phyloP scores from a whole-genome alignment of 495 filamentous ascomycete genomes.

The Trichoderma gamsii region DNA sequence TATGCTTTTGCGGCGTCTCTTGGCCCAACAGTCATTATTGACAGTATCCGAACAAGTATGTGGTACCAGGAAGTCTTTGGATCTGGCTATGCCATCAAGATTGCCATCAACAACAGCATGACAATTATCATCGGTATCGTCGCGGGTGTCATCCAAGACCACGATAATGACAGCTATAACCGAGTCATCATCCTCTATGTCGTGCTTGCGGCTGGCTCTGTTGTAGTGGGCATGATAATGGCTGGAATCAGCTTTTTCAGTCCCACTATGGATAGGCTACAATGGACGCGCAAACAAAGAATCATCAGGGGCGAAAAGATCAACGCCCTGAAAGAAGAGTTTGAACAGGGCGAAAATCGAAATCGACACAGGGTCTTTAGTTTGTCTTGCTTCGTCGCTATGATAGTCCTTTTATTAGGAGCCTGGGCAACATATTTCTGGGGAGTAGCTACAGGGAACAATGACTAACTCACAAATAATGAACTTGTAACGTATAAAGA shows the following conservation, averaged over 20 bases:
- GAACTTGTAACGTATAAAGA: not conserved
- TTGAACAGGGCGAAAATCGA: slow-evolving; percentile 24
- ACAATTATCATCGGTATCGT: slow-evolving; percentile 42
- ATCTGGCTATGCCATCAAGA: slow-evolving; percentile 38
- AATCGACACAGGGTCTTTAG: slow-evolving; percentile 27
- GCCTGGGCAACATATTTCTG: slow-evolving; percentile 43
- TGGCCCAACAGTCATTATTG: slow-evolving; percentile 39
- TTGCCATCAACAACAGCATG: slow-evolving; percentile 44
- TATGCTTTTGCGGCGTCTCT: slow-evolving; percentile 38
- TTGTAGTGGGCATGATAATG: slow-evolving; percentile 25
- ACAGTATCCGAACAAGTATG: slow-evolving; percentile 39
- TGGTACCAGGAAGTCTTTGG: slow-evolving; percentile 43
- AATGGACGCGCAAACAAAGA: slow-evolving; percentile 40
- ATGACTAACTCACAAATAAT: slow-evolving; percentile 13
- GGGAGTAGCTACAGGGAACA: slow-evolving; percentile 38
- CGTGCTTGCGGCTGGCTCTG: slow-evolving; percentile 29
- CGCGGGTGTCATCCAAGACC: slow-evolving; percentile 40
- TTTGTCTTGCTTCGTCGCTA: slow-evolving; percentile 27
- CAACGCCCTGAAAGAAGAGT: slow-evolving; percentile 25
- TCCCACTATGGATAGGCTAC: slow-evolving; percentile 31
- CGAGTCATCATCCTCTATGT: slow-evolving; percentile 39
- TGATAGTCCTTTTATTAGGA: slow-evolving; percentile 30
- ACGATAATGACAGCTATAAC: slow-evolving; percentile 34
- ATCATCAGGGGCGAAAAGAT: slow-evolving; percentile 31
- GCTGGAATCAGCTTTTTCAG: slow-evolving; percentile 22